phyloP scores from a whole-genome alignment of 192 early-diverging fungal species.

The Linnemannia exigua region DNA sequence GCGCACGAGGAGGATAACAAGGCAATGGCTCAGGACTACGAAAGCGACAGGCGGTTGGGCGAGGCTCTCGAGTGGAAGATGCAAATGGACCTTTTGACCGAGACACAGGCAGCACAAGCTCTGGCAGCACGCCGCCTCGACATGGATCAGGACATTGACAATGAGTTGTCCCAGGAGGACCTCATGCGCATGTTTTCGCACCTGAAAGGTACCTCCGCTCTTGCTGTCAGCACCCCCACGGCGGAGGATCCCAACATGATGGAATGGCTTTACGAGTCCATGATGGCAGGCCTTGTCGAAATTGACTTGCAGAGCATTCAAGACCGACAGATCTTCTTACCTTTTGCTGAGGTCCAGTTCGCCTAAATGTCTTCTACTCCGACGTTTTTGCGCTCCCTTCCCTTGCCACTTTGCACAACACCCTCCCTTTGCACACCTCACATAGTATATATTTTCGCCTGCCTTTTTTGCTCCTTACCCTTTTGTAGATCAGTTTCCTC shows the following conservation, averaged over 20 bases:
- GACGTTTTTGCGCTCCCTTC: too few relatives aligned
- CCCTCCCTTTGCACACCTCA: background rate
- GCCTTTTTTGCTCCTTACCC: background rate
- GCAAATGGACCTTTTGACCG: constrained; percentile 29
- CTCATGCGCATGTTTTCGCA: background rate
- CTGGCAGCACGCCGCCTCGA: constrained; percentile 4
- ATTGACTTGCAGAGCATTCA: constrained; percentile 16
- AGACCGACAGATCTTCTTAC: constrained; percentile 18
- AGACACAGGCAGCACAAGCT: background rate
- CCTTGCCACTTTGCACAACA: background rate
- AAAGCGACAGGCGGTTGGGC: constrained; percentile 22
- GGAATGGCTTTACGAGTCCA: constrained; percentile 45
- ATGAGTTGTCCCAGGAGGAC: background rate
- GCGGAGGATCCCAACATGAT: constrained; percentile 34
- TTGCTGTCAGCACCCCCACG: background rate
- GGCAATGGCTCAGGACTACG: constrained; percentile 43
- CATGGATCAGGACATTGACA: background rate
- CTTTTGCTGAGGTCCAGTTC: constrained; percentile 26
- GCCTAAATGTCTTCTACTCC: constrained; percentile 1
- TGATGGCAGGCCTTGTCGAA: constrained; percentile 35
- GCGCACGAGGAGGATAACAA: background rate
- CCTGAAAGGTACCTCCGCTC: background rate
- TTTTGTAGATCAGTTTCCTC: background rate
- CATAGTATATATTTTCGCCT: constrained; percentile 5
- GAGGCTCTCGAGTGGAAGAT: constrained; percentile 38